Evolutionary conservation across 805 yeast species (phyloP), one percentile per base, ranked within the genome.

Genomic region (Metschnikowia drakensbergensis): DNA sequence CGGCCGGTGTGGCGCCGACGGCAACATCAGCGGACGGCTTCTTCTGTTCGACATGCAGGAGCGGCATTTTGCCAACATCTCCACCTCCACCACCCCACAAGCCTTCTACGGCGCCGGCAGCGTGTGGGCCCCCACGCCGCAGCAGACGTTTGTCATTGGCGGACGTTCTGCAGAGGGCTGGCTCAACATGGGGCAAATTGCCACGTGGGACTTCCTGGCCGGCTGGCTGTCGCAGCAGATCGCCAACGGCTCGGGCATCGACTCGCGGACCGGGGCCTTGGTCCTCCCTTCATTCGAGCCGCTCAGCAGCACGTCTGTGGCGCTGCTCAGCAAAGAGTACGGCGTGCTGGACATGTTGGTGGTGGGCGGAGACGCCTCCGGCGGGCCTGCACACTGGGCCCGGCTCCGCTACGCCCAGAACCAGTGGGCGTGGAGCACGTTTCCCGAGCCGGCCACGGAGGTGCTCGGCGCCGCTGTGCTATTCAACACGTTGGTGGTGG

Each of bases 141-240:
- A 67, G 46, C 67, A 77, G 3, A 79, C 73, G 52, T 62, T 83
- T 32, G 61, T 87, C 3, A 67, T 87, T 37, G 95, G 94, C 0
- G 95, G 96, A 3, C 71, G 71, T 46, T 76, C 87, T 3, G 56
- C 62, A 5, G 57, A 66, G 2, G 89, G 89, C 0, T 86, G 91
- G 89, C 77, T 86, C 32, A 77, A 80, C 52, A 79, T 86, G 83
- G 75, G 76, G 55, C 94, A 86, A 63, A 66, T 85, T 17, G 92
- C 94, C 0, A 64, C 84, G 2, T 86, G 90, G 87, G 82, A 82
- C 55, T 81, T 80, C 51, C 70, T 72, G 42, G 67, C 86, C 6
- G 77, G 77, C 0, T 88, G 95, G 95, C 76, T 86, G 3, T 86
- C 81, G 60, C 54, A 64, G 35, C 56, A 63, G 52, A 58, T 69